Conservation (phyloP, 345 rosid species). For the Dovyalis caffra region DNA sequence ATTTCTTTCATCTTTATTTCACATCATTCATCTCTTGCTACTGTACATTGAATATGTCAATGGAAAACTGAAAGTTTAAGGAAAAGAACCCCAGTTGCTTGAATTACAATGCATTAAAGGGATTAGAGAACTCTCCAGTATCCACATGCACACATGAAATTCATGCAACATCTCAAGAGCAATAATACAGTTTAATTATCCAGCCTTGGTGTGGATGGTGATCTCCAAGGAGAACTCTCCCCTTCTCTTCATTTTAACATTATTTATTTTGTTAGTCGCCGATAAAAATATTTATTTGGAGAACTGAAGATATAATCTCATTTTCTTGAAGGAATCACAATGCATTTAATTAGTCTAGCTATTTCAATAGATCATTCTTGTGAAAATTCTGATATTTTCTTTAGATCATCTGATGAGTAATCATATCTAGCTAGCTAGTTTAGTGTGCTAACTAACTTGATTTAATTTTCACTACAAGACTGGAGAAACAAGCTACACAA, state of each 20-base stretch:
- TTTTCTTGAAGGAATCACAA: slow-evolving; percentile 18
- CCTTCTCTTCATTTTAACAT: neutral
- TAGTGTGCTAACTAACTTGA: neutral
- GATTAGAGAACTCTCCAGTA: neutral
- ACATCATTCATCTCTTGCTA: neutral
- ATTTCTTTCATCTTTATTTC: slow-evolving; percentile 8
- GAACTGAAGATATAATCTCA: neutral
- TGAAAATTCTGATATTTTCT: neutral
- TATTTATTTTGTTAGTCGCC: neutral
- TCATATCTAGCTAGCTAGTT: neutral
- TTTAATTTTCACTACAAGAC: neutral
- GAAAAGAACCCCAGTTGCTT: slow-evolving; percentile 17
- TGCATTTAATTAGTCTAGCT: neutral
- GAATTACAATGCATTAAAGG: slow-evolving; percentile 12
- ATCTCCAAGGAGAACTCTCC: neutral
- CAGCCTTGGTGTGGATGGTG: neutral
- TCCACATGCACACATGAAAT: neutral
- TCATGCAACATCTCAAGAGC: neutral
- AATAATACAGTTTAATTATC: too few relatives aligned
- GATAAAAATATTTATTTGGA: neutral
- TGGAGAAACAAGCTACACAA: neutral
- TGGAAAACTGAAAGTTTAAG: slow-evolving; percentile 18
- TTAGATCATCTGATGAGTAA: neutral
- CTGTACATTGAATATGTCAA: neutral
- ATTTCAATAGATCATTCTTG: neutral